Percentiles rank a stretch among this genome's conserved stretches.
These are phyloP conservation scores for Mortierella sp. DNA, from an alignment of 371 early-diverging fungal genomes.

Conservation along the genomic window DNA sequence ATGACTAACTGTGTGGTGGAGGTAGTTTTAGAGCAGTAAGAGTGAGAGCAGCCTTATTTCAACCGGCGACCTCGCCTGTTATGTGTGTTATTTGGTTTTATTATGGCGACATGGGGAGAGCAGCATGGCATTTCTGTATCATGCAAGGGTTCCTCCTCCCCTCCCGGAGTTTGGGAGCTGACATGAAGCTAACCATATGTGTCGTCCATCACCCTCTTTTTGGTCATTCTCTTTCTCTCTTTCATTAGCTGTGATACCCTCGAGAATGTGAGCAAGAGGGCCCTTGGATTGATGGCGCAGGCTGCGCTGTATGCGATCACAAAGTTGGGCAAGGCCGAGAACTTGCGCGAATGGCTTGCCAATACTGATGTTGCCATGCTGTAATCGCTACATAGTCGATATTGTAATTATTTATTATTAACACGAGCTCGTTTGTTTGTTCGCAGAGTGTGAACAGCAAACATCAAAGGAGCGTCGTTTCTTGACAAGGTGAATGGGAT, in stretches of 20 bases:
- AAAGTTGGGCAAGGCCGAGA: slow-evolving; percentile 31
- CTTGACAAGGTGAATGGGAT: not conserved
- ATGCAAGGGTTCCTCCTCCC: slow-evolving; percentile 9
- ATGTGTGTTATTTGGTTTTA: slow-evolving; percentile 6
- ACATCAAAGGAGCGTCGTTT: too few species aligned
- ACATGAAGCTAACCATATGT: slow-evolving; percentile 1
- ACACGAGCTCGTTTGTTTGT: not conserved
- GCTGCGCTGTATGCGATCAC: slow-evolving; percentile 52
- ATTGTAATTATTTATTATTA: not conserved
- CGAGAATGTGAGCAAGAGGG: slow-evolving; percentile 53
- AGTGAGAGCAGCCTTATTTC: not conserved
- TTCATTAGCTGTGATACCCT: slow-evolving; percentile 47
- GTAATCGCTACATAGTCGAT: not conserved
- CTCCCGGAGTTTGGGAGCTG: slow-evolving; percentile 4
- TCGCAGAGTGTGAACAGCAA: not conserved
- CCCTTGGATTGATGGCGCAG: slow-evolving; percentile 48
- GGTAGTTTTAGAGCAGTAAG: not conserved
- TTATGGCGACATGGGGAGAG: slow-evolving; percentile 8
- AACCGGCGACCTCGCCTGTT: too few species aligned
- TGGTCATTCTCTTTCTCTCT: not conserved
- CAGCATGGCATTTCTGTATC: not conserved
- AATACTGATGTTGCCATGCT: slow-evolving; percentile 7
- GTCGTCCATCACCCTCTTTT: not conserved
- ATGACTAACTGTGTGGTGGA: not conserved
- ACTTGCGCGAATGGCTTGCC: slow-evolving; percentile 44